These are phyloP conservation scores for Wickerhamomyces tratensis DNA, from an alignment of 805 yeast genomes.

Conservation along the genomic window DNA sequence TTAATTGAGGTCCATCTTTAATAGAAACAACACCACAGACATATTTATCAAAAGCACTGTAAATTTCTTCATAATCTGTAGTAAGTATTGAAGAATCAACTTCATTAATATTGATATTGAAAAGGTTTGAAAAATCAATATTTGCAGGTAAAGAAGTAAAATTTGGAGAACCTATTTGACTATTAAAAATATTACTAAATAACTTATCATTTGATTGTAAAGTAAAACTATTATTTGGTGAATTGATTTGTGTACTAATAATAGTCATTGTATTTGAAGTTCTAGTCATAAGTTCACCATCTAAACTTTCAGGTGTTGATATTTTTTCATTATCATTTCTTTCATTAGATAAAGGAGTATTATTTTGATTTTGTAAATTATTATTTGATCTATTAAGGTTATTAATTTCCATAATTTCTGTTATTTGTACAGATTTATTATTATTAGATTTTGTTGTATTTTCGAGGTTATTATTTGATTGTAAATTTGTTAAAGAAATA, in stretches of 20 bases:
- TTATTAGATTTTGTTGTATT: too few relatives aligned
- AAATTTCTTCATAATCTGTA: conserved; percentile 13
- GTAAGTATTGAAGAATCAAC: background rate
- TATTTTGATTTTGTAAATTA: too few relatives aligned
- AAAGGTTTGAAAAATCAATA: background rate
- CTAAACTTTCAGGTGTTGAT: too few relatives aligned
- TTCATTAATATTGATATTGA: background rate
- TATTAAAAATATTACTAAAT: background rate
- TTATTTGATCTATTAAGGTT: too few relatives aligned
- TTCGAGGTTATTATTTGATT: background rate
- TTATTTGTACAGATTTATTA: too few relatives aligned
- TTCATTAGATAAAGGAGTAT: too few relatives aligned
- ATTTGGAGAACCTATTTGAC: conserved; percentile 3
- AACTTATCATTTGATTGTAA: background rate
- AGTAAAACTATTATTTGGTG: background rate
- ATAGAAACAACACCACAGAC: conserved; percentile 51
- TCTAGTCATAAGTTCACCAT: too few relatives aligned
- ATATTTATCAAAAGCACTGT: conserved; percentile 30
- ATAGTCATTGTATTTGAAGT: too few relatives aligned
- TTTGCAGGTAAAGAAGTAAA: background rate
- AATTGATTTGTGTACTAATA: background rate
- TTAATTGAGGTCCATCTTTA: conserved; percentile 45
- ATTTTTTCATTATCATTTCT: too few relatives aligned
- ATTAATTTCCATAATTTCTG: too few relatives aligned
- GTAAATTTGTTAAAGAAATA: background rate